A percentile compares a stretch with the other conserved stretches of the same genome.
These are phyloP conservation scores for Micractinium conductrix DNA, from an alignment of 139 green algal species.

Conservation along the genomic window DNA sequence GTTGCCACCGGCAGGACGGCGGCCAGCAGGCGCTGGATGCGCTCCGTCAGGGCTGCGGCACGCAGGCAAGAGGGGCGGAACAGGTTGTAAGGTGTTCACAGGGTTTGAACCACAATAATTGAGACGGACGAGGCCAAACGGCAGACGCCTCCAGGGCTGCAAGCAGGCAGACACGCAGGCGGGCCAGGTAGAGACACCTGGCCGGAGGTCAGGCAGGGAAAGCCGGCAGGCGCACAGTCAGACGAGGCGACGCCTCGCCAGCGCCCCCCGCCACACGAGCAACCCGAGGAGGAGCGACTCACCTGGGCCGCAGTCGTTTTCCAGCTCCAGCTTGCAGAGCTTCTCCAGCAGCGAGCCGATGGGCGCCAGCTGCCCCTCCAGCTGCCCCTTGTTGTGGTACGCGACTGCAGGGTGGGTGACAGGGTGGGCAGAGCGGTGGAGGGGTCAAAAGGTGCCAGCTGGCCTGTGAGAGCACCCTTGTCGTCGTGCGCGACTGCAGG, in stretches of 20 bases:
- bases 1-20: slow-evolving; percentile 38
- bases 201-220: neutral
- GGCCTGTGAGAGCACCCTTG: too few relatives aligned
- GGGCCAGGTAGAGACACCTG: neutral
- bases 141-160: too few relatives aligned
- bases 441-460: too few relatives aligned
- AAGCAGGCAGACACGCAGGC: neutral
- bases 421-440: neutral
- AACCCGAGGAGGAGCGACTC: neutral
- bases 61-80: too few relatives aligned
- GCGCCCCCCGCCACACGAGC: neutral
- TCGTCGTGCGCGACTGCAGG: neutral
- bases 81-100: too few relatives aligned
- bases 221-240: neutral
- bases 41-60: slow-evolving; percentile 27
- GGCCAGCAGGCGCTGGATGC: slow-evolving; percentile 24
- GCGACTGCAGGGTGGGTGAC: slow-evolving; percentile 4
- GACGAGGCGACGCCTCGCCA: too few relatives aligned
- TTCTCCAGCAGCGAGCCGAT: slow-evolving; percentile 43
- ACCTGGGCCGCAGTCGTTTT: slow-evolving; percentile 26
- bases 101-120: too few relatives aligned
- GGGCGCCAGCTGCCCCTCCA: slow-evolving; percentile 39
- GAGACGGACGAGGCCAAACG: too few relatives aligned
- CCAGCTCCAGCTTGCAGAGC: slow-evolving; percentile 35
- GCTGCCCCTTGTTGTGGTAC: slow-evolving; percentile 32